Evolutionary conservation across 1,284 basidiomycete genomes (phyloP), one percentile per base, ranked within the genome.

Genomic region (Papiliotrema laurentii): DNA sequence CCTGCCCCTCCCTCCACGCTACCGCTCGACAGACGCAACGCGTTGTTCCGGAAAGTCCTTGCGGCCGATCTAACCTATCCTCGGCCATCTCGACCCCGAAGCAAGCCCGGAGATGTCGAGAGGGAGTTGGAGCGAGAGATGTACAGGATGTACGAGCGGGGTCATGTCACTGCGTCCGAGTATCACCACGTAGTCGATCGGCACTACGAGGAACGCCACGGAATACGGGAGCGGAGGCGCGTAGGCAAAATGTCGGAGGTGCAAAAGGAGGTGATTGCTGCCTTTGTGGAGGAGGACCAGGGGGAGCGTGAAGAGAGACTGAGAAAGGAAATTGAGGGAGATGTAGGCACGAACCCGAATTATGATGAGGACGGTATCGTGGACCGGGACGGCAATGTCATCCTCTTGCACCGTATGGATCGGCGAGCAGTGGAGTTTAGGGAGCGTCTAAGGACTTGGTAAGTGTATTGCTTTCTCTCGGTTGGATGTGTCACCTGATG

Each of bases 41-140:
- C 56, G 65, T 78, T 85, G 67, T 77, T 85, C 62, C 72, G 74
- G 41, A 77, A 80, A 42, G 77, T 82, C 7, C 74, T 89, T 16
- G 81, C 84, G 60, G 73, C 81, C 2, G 85, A 85, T 7, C 76
- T 87, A 22, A 78, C 81, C 0, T 71, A 76, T 54, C 74, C 83
- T 4, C 34, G 43, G 2, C 58, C 60, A 31, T 16, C 24, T 10
- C 35, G 41, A n/a, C 50, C 49, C 19, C 9, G 45, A 38, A 19
- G 37, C 24, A 27, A 44, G 16, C 16, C 21, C 28, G 41, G 45
- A 26, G 45, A 45, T n/a, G 50, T 49, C n/a, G 53, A 51, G n/a
- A 41, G 36, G 10, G 28, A 47, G 3, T 40, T 53, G 24, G 48
- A 56, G 28, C 7, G 39, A 34, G 41, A 49, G 33, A 45, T 41